Base-by-base conservation (phyloP, 148 eudicot species). In the Persicaria tinctoria region DNA sequence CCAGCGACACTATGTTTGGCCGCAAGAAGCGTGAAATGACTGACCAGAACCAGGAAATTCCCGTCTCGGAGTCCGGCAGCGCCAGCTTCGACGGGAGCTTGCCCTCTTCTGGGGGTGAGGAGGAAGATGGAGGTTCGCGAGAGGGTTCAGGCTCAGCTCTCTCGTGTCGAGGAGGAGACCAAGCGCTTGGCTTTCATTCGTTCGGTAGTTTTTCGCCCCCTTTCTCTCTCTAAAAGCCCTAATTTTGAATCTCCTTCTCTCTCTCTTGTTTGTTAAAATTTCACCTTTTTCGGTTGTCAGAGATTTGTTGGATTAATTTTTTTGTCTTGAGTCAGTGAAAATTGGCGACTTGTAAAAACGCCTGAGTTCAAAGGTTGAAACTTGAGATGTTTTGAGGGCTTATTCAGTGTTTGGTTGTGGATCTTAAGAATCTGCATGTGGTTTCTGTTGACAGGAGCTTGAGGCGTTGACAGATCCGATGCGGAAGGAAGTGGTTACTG, bases 81-180 rank as follows among this genome's bases (percentile, higher is more conserved):
- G 17, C 86, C 18, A 90, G 98, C 73, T 85, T 91, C 75, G 88
- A 83, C 41, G 90, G 90, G 0, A 60, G 76, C 48, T 11, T 82
- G 8, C 75, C 75, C 6, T 47, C 74, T 10, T 44, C 73, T 0
- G 84, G 71, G 38, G 91, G 86, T 3, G 87, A 87, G 1, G 92
- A 91, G 80, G 88, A 94, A 94, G 74, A 73, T 90, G 76, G 97
- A 91, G 75, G 97, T 94, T 14, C 78, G 84, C 46, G 98, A 91
- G 78, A 82, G 85, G 12, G 98, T 94, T 75, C 96, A 87, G 62
- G 85, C 89, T 54, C 98, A 91, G 80, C 80, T 94, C 14, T 92
- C 93, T 2, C 87, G 97, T 4, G 89, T 94, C 82, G 98, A 94
- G 68, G 88, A 91, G 62, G 98, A 94, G 63, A 90, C 91, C 57